These are phyloP conservation scores for Auricularia heimuer DNA, from an alignment of 768 basidiomycete genomes.

Conservation along the genomic window DNA sequence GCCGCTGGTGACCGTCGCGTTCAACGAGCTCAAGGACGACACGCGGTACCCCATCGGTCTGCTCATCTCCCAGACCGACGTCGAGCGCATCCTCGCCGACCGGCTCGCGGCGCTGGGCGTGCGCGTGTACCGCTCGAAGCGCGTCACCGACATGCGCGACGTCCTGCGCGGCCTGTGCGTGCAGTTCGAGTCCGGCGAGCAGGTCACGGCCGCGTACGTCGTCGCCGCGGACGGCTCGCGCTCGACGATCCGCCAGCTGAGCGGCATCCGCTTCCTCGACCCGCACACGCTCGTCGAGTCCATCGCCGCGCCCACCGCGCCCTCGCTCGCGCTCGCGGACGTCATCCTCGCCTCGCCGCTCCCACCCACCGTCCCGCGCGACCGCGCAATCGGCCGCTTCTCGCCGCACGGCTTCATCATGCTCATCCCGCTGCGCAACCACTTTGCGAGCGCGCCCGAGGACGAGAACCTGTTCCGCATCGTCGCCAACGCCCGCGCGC, in stretches of 20 bases:
- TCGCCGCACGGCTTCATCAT: constrained; percentile 26
- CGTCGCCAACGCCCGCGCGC: not conserved
- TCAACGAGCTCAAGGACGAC: constrained; percentile 27
- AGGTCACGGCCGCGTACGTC: constrained; percentile 35
- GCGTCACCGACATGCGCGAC: constrained; percentile 25
- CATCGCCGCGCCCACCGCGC: constrained; percentile 20
- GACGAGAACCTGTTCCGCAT: not conserved
- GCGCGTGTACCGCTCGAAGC: constrained; percentile 27
- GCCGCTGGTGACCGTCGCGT: constrained; percentile 20
- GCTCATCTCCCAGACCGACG: constrained; percentile 33
- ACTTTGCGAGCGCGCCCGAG: not conserved
- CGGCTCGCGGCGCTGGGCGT: constrained; percentile 25
- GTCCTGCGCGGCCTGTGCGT: constrained; percentile 25
- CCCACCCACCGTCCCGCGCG: constrained; percentile 15
- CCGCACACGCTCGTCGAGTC: constrained; percentile 23
- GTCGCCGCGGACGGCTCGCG: constrained; percentile 43
- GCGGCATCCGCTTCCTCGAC: constrained; percentile 35
- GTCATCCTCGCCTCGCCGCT: constrained; percentile 27
- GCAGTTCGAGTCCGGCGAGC: constrained; percentile 36
- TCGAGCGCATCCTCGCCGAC: constrained; percentile 32
- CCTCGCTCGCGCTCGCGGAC: constrained; percentile 39
- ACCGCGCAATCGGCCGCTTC: constrained; percentile 17
- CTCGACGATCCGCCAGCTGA: constrained; percentile 34
- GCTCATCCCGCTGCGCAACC: constrained; percentile 24
- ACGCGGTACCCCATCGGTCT: constrained; percentile 36